A percentile compares a stretch with the other conserved stretches of the same genome.
Evolutionary conservation across 768 basidiomycete genomes (phyloP).

Genomic region (Cantharellus cinnabarinus): DNA sequence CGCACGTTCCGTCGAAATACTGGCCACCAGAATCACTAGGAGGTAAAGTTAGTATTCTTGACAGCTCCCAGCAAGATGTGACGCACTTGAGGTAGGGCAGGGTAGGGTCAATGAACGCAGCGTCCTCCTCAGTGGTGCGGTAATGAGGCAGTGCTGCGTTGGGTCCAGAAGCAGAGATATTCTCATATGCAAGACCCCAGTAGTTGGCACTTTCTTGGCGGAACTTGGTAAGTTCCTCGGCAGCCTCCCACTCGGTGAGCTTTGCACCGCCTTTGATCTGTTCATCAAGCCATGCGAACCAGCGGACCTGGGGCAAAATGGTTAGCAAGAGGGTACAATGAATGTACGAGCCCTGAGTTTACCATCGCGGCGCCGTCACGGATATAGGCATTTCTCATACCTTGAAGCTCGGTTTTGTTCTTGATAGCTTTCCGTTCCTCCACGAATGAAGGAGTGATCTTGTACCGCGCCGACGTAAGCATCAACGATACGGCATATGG

Average conservation of each 20-base stretch:
- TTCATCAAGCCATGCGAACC: slow-evolving; percentile 80
- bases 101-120: slow-evolving; percentile 53
- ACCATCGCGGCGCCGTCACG: slow-evolving; percentile 77
- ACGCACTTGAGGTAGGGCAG: slow-evolving; percentile 52
- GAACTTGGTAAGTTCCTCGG: slow-evolving; percentile 59
- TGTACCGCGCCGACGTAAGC: slow-evolving; percentile 66
- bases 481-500: slow-evolving; percentile 72
- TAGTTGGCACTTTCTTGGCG: slow-evolving; percentile 50
- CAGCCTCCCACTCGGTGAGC: slow-evolving; percentile 86
- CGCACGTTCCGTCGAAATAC: slow-evolving; percentile 68
- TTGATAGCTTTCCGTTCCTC: slow-evolving; percentile 73
- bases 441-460: slow-evolving; percentile 45
- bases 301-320: slow-evolving; percentile 18
- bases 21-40: slow-evolving; percentile 79
- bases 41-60: slow-evolving; percentile 5
- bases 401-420: slow-evolving; percentile 69
- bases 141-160: slow-evolving; percentile 97
- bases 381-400: slow-evolving; percentile 64
- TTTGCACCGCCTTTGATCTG: slow-evolving; percentile 48
- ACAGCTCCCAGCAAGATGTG: slow-evolving; percentile 5
- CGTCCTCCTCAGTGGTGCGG: slow-evolving; percentile 44
- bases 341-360: slow-evolving; percentile 13
- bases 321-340: background rate
- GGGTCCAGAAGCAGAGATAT: slow-evolving; percentile 71
- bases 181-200: slow-evolving; percentile 74